Evolutionary conservation across 1,139 yeast species (phyloP), one percentile per base, ranked within the genome.

Genomic region (Ashbya aceris): DNA sequence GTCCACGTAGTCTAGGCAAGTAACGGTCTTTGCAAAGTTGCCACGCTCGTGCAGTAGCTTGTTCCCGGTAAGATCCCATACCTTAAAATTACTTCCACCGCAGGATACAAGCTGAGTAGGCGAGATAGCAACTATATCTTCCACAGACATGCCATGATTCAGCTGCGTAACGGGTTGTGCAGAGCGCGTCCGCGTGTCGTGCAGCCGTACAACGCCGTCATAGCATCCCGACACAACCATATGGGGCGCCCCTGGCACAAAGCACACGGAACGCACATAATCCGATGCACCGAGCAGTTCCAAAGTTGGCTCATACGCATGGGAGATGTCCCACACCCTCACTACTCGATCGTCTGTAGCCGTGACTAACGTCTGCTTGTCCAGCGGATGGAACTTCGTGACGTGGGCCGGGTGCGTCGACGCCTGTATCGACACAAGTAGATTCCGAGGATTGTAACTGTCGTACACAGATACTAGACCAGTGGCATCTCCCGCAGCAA

Each of bases 291-390:
- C 89, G 40, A 71, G 73, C 49, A 86, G 81, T 46, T 78, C 75
- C 32, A 76, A 67, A 30, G 83, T 66, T 17, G 73, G 73, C 7
- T 87, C 87, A 29, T 69, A 65, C 7, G 89, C 75, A 48, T 83
- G 83, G 2, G 96, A 77, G 47, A 91, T 82, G 63, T 91, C 98
- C 72, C 91, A 91, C 34, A 93, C 64, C 58, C 96, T 71, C 2
- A 87, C 87, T 8, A 79, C 72, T 54, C 94, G 72, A 65, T 91
- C 98, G 64, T 91, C 98, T 3, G 95, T 83, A 5, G 95, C 96
- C 3, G 96, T 83, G 23, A 87, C 69, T 46, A 91, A 83, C 66
- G 13, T 80, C 77, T 48, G 77, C 68, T 37, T 79, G 58, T 46
- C 83, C 64, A 44, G 70, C 62, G 26, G 95, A 67, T 36, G 96